phyloP scores from a whole-genome alignment of 2,329 filamentous ascomycete genomes.

The Monosporascus sp. region DNA sequence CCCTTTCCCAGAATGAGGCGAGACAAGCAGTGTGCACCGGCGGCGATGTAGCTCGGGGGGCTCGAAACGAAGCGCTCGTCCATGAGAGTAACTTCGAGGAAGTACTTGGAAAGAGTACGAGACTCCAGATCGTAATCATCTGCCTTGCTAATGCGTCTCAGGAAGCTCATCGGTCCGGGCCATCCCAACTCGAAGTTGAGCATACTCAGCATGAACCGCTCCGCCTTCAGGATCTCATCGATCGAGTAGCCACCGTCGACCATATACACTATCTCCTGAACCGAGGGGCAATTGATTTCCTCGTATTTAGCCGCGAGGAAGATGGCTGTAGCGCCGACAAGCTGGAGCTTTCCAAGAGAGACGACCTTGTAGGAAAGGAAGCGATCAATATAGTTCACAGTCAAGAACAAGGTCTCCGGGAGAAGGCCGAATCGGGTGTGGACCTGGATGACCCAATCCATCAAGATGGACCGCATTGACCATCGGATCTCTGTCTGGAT shows the following conservation, averaged over 20 bases:
- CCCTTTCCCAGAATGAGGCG: slow-evolving; percentile 87
- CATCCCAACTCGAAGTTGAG: slow-evolving; percentile 92
- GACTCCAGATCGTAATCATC: slow-evolving; percentile 97
- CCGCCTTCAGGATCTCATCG: slow-evolving; percentile 94
- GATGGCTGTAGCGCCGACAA: slow-evolving; percentile 92
- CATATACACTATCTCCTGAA: slow-evolving; percentile 97
- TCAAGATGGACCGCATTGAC: slow-evolving; percentile 95
- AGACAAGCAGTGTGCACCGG: slow-evolving; percentile 87
- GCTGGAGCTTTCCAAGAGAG: slow-evolving; percentile 88
- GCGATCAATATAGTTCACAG: slow-evolving; percentile 94
- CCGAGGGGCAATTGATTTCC: slow-evolving; percentile 95
- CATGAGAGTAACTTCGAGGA: slow-evolving; percentile 94
- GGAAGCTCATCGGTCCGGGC: slow-evolving; percentile 98
- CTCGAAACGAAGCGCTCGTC: slow-evolving; percentile 94
- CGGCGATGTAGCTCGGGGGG: slow-evolving; percentile 84
- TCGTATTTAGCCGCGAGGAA: slow-evolving; percentile 98
- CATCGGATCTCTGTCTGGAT: slow-evolving; percentile 96
- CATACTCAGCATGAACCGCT: slow-evolving; percentile 97
- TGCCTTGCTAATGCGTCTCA: slow-evolving; percentile 94
- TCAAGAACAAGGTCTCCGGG: slow-evolving; percentile 91
- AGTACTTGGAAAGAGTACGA: slow-evolving; percentile 93
- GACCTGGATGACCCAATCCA: slow-evolving; percentile 98
- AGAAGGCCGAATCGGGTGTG: slow-evolving; percentile 87
- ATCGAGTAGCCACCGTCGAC: slow-evolving; percentile 85
- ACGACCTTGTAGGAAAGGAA: slow-evolving; percentile 94